These are phyloP conservation scores for Apiospora sp. DNA, from an alignment of 2,329 filamentous ascomycete genomes.

Conservation along the genomic window DNA sequence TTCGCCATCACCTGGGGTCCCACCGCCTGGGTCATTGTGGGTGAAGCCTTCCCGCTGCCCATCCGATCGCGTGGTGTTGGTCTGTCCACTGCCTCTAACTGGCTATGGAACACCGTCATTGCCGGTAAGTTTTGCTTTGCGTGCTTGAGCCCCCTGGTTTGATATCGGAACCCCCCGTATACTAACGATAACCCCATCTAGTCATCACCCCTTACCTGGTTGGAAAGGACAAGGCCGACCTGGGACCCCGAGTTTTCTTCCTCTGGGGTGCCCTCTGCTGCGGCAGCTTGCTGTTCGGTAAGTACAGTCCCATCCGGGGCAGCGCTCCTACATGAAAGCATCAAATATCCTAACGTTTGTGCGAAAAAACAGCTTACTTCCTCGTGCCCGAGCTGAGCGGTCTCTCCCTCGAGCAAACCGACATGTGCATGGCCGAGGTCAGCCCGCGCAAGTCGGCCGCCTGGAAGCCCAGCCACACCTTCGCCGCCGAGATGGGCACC, in stretches of 20 bases:
- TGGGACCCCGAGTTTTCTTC: slow-evolving; percentile 77
- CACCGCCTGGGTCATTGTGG: slow-evolving; percentile 70
- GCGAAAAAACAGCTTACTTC: slow-evolving; percentile 62
- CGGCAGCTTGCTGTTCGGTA: slow-evolving; percentile 62
- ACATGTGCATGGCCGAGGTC: slow-evolving; percentile 65
- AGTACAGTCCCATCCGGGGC: neutral
- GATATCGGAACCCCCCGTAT: too few relatives aligned
- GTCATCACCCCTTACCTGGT: slow-evolving; percentile 80
- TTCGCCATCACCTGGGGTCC: slow-evolving; percentile 89
- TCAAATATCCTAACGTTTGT: neutral
- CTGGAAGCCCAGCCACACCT: slow-evolving; percentile 47
- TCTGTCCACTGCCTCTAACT: slow-evolving; percentile 88
- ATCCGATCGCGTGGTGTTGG: slow-evolving; percentile 89
- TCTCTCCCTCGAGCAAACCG: slow-evolving; percentile 77
- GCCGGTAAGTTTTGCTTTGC: slow-evolving; percentile 45
- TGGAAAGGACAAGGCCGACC: slow-evolving; percentile 65
- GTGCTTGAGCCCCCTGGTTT: neutral
- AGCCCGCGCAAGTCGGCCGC: slow-evolving; percentile 48
- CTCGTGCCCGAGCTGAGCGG: slow-evolving; percentile 79
- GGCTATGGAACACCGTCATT: slow-evolving; percentile 85
- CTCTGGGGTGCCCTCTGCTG: slow-evolving; percentile 76
- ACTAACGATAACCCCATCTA: slow-evolving; percentile 11
- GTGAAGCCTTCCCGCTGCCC: slow-evolving; percentile 89
- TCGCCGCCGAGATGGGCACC: slow-evolving; percentile 43
- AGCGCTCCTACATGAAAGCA: neutral